These are phyloP conservation scores for Emergomyces pasteurianus DNA, from an alignment of 2,329 filamentous ascomycete species.

Conservation along the genomic window DNA sequence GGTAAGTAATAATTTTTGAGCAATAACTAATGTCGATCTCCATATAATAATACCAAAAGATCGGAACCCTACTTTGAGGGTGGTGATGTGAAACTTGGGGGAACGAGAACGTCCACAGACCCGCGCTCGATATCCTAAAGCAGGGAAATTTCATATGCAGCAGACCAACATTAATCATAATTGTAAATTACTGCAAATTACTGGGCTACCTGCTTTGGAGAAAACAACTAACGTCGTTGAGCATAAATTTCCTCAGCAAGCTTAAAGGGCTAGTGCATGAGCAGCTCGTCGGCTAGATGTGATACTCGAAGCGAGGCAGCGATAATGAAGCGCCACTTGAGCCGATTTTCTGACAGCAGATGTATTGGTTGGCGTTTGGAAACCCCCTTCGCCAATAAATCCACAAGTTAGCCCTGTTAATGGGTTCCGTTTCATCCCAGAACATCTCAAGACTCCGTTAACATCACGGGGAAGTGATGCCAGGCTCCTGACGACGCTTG, in stretches of 20 bases:
- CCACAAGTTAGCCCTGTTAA: conserved; percentile 25
- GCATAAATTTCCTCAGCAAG: not conserved
- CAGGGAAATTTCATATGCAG: not conserved
- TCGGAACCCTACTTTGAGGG: not conserved
- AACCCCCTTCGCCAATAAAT: conserved; percentile 6
- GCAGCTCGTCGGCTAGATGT: not conserved
- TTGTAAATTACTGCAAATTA: not conserved
- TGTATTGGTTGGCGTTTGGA: not conserved
- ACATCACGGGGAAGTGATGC: conserved; percentile 22
- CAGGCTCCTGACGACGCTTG: conserved; percentile 31
- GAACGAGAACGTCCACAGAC: not conserved
- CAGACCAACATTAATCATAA: not conserved
- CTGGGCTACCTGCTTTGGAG: no score
- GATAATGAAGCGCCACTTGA: not conserved
- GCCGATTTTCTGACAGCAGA: no score
- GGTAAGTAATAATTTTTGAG: not conserved
- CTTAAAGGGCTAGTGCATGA: not conserved
- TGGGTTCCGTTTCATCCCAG: conserved; percentile 30
- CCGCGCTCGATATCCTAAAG: not conserved
- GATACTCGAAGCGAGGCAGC: no score
- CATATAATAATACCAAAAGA: not conserved
- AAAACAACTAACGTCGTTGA: not conserved
- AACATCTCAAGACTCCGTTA: conserved; percentile 35
- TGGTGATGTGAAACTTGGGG: not conserved
- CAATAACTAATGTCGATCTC: not conserved